Conservation (phyloP, 306 rosid genomes). For the Vigna radiata region DNA sequence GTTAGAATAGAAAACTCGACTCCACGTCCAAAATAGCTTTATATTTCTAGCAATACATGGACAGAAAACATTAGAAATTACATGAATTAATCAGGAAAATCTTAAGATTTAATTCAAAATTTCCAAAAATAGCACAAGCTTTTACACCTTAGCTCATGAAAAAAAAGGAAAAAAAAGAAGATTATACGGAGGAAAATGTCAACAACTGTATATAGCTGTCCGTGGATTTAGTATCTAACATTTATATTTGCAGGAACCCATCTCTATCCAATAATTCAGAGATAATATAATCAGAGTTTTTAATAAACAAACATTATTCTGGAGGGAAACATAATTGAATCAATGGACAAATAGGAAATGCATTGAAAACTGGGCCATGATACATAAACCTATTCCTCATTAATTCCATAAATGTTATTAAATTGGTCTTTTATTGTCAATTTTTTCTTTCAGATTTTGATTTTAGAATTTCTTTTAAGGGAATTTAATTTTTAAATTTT, state of each 20-base stretch:
- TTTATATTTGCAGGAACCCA: neutral
- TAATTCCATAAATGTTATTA: neutral
- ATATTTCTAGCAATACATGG: too few relatives aligned
- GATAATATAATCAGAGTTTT: neutral
- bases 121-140: neutral
- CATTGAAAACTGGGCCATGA: neutral
- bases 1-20: too few relatives aligned
- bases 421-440: neutral
- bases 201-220: neutral
- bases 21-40: too few relatives aligned
- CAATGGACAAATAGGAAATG: neutral
- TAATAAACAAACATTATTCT: neutral
- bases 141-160: neutral
- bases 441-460: too few relatives aligned
- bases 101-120: neutral
- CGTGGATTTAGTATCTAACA: neutral
- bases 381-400: neutral
- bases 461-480: too few relatives aligned
- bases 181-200: neutral
- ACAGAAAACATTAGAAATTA: too few relatives aligned
- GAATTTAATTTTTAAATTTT: too few relatives aligned
- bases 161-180: neutral
- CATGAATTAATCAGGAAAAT: too few relatives aligned
- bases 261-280: conserved; percentile 5
- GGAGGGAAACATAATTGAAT: neutral